Base-by-base conservation (phyloP, 148 eudicot genomes). In the Persicaria maculosa region DNA sequence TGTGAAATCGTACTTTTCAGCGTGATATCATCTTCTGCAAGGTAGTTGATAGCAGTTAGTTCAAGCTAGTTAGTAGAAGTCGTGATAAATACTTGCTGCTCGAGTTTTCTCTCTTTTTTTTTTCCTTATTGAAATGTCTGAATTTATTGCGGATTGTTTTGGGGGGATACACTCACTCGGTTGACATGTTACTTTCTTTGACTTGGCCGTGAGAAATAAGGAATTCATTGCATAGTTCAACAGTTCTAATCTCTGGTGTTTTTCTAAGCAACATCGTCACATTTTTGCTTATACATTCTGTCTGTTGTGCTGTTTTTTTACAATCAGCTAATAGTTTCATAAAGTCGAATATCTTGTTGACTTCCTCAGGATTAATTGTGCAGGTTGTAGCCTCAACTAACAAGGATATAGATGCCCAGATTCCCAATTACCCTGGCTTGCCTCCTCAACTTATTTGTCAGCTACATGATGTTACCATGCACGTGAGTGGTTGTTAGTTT, bases 391-490 rank as follows among this genome's bases (percentile, higher is more conserved):
- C 81, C 52, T 77, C 86, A 52, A 83, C 86, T 64, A 83, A 83
- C 76, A 83, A 78, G 70, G 79, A 80, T 61, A 25, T 83, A 46
- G 86, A 83, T 78, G 81, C 79, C 53, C 86, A 83, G 71, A 80
- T 78, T 73, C 86, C 86, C 53, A 83, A 78, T 62, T 83, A 83
- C 58, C 83, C 86, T 59, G 80, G 72, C 83, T 80, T 83, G 79
- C 83, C 81, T 4, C 75, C 86, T 61, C 86, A 83, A 71, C 83
- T 83, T 62, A 73, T 83, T 12, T 83, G 86, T 78, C 86, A 83
- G 79, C 86, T 83, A 25, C 86, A 83, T 69, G 83, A 83, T 62
- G 86, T 83, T 57, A 83, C 81, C 44, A 83, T 83, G 86, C 86
- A 80, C 73, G 86, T 83, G 70, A 80, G 86, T 71, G 43, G 44